Base-by-base conservation (phyloP, 495 filamentous ascomycete genomes). In the Penicillium robsamsonii region DNA sequence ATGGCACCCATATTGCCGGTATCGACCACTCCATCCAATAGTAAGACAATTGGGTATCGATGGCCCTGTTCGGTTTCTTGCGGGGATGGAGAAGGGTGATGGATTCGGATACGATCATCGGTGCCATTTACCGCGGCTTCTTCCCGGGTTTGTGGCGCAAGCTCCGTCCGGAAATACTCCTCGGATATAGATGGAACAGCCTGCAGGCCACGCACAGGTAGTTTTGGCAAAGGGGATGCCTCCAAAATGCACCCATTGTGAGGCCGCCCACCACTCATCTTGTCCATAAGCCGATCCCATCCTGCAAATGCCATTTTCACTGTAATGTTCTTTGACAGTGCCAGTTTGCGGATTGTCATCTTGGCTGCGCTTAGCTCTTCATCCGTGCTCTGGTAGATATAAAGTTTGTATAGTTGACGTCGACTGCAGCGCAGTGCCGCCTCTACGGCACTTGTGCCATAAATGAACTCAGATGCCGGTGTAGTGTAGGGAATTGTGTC, bases 241-340 rank as follows among this genome's bases (percentile, higher is more conserved):
- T 98, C 94, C 25, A 98, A 81, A 38, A 97, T 76, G 65, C 86
- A 91, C 51, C 93, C 84, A 69, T 97, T 98, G 67, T 98, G 94
- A 31, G 92, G 90, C 52, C 94, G 80, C n/a, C 85, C 84, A 15
- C 73, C 76, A 58, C 85, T 86, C 86, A 95, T 89, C 69, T 88
- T 92, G 66, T 96, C 88, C 69, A 98, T 75, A 22, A 92, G 65
- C 0, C 80, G 76, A 31, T 87, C 67, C 73, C 78, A 80, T 4
- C 80, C 83, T 8, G 65, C 75, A 57, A 76, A 77, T 9, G 74
- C 75, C 53, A 86, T 70, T 20, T 84, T 75, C 12, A 81, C 73
- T 7, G 72, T 59, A 25, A 96, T 70, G 30, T 77, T 70, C 49
- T 77, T 80, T n/a, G 71, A 63, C 0, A 70, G 61, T 5, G 90